These are phyloP conservation scores for Rhodosporidiobolus odoratus DNA, from an alignment of 768 basidiomycete genomes.

Conservation along the genomic window DNA sequence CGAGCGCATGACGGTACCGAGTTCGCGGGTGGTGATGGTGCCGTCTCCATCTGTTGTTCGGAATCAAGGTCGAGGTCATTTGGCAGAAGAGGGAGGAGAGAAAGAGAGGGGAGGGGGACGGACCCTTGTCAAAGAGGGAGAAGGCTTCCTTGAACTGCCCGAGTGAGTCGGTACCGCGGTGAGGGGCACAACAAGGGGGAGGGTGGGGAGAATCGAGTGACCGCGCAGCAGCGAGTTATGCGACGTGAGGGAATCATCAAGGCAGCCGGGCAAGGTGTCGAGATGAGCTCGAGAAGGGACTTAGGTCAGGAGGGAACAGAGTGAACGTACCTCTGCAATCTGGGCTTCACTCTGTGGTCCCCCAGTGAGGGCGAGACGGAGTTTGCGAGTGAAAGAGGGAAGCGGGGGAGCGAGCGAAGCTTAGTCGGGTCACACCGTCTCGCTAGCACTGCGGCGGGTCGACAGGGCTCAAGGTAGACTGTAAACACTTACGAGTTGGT, in stretches of 20 bases:
- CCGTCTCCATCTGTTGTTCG: slow-evolving; percentile 87
- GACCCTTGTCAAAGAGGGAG: slow-evolving; percentile 64
- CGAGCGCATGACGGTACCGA: slow-evolving; percentile 89
- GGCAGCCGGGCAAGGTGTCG: background rate
- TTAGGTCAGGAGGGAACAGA: background rate
- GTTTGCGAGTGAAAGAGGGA: background rate
- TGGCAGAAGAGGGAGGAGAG: background rate
- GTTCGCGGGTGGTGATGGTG: slow-evolving; percentile 78
- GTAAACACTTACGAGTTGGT: slow-evolving; percentile 12
- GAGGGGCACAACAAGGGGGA: background rate
- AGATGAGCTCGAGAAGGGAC: background rate
- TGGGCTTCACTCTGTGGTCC: too few species aligned
- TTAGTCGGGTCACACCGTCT: background rate
- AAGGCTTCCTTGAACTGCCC: slow-evolving; percentile 98
- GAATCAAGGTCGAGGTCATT: background rate
- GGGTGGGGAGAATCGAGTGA: background rate
- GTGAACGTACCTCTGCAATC: slow-evolving; percentile 28
- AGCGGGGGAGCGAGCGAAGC: background rate
- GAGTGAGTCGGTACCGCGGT: background rate
- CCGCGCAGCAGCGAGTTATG: background rate
- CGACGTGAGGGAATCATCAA: background rate
- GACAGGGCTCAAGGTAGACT: background rate
- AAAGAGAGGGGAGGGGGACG: slow-evolving; percentile 14
- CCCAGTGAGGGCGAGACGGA: too few species aligned
- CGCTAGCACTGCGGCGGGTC: background rate